Evolutionary conservation across 495 filamentous ascomycete species (phyloP).

Genomic region (Penicillium antarcticum): DNA sequence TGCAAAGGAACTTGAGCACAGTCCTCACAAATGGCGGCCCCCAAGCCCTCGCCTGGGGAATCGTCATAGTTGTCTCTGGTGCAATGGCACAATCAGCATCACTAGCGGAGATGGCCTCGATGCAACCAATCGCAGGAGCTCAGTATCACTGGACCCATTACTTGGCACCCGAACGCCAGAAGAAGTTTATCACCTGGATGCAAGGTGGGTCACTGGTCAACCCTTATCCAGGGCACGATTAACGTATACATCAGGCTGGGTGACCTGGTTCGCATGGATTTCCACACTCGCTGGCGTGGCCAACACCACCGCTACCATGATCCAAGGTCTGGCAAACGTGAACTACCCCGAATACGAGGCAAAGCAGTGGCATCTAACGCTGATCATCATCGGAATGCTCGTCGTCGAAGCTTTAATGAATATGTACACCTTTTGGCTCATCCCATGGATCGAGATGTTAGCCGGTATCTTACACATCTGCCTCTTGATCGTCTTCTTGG

Average conservation of each 20-base stretch:
- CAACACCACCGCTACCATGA: constrained; percentile 28
- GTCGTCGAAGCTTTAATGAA: constrained; percentile 16
- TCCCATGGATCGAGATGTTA: constrained; percentile 36
- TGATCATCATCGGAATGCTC: constrained; percentile 16
- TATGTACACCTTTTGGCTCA: constrained; percentile 16
- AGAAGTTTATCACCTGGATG: constrained; percentile 34
- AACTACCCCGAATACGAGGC: constrained; percentile 27
- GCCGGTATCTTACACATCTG: constrained; percentile 34
- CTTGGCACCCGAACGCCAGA: constrained; percentile 4
- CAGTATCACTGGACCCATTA: constrained; percentile 42
- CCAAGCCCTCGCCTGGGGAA: constrained; percentile 12
- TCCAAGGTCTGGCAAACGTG: constrained; percentile 36
- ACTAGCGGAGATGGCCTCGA: constrained; percentile 32
- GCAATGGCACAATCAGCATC: constrained; percentile 22
- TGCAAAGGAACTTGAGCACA: constrained; percentile 7
- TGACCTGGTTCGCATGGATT: constrained; percentile 17
- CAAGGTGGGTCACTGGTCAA: constrained; percentile 13
- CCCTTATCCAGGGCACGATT: not conserved
- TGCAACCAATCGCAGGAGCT: constrained; percentile 25
- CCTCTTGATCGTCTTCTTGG: constrained; percentile 32
- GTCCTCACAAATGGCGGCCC: constrained; percentile 17
- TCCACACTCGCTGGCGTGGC: constrained; percentile 12
- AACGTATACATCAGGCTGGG: not conserved
- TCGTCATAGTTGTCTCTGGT: constrained; percentile 17
- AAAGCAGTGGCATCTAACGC: constrained; percentile 16